Evolutionary conservation across 2,329 filamentous ascomycete genomes (phyloP), one percentile per base, ranked within the genome.

Genomic region (Graphium sp.): DNA sequence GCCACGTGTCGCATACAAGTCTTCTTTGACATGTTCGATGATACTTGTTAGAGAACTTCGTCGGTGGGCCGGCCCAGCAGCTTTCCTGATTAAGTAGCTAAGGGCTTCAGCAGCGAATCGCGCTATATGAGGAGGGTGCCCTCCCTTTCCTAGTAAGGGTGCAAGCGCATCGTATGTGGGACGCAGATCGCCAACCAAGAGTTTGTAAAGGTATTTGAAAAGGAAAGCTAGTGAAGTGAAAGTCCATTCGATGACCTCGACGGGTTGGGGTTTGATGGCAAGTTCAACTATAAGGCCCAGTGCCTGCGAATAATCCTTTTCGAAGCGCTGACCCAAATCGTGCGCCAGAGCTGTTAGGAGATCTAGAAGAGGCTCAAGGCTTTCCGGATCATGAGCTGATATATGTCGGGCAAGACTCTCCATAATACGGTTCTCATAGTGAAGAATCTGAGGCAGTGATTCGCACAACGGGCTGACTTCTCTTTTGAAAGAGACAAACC

Each of bases 161-260:
- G 79, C 68, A 58, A 98, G 72, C 29, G 89, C 70, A 43, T 82
- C 69, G 46, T 83, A 85, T 2, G 91, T 75, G 26, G 87, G 83
- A 35, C 80, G 65, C 36, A 98, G 55, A 45, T 98, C 81, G 4
- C 83, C 77, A 0, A 89, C 79, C 14, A 98, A 55, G 1, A 95
- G 65, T 37, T 82, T 74, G 3, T 84, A 91, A 5, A 98, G 67
- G 45, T 95, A 95, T 48, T 98, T 98, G 67, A 98, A 94, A 22
- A 95, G 62, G 62, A 91, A 98, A 25, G 89, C 84, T 32, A 98
- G 61, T 40, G 82, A 85, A 9, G 77, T 83, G 53, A 98, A 98
- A 28, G 82, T 87, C 85, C 87, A 95, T 55, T 98, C 89, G 28
- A 95, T 81, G n/a, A 91, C 84, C 37, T 85, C 81, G 16, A 81